These are phyloP conservation scores for Naganishia albida DNA, from an alignment of 1,284 basidiomycete species.

Conservation along the genomic window DNA sequence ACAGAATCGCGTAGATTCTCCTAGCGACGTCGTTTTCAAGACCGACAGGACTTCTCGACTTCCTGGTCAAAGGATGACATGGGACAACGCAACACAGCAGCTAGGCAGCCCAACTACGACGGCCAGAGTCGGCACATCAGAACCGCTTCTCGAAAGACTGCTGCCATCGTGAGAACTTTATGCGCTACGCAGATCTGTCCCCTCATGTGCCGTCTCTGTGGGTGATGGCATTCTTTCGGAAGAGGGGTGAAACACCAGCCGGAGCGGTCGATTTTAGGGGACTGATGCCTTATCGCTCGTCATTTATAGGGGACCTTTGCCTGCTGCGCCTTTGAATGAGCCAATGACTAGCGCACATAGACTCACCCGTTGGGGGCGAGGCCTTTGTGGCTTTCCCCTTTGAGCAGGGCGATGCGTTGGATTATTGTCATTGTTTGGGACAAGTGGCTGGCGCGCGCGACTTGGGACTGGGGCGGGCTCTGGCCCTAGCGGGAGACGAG, in stretches of 20 bases:
- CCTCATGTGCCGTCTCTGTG: slow-evolving; percentile 12
- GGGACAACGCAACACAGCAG: neutral
- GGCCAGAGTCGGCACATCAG: slow-evolving; percentile 12
- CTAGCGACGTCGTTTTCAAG: too few relatives aligned
- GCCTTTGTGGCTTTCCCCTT: slow-evolving; percentile 16
- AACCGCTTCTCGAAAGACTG: slow-evolving; percentile 17
- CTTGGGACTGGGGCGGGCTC: neutral
- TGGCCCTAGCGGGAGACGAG: slow-evolving; percentile 9
- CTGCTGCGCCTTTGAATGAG: slow-evolving; percentile 6
- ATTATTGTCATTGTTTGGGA: neutral
- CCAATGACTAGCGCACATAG: slow-evolving; percentile 3
- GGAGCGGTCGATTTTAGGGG: neutral
- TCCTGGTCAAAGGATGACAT: neutral
- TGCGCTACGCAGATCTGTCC: neutral
- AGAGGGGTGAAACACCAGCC: slow-evolving; percentile 8
- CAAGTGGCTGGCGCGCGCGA: neutral
- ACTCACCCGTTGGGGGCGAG: neutral
- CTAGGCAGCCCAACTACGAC: too few relatives aligned
- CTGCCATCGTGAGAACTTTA: slow-evolving; percentile 10
- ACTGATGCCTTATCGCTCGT: slow-evolving; percentile 9
- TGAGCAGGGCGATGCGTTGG: slow-evolving; percentile 3
- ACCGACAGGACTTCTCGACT: neutral
- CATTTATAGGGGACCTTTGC: neutral
- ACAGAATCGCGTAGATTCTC: too few relatives aligned
- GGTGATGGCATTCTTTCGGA: slow-evolving; percentile 4